Conservation (phyloP, 495 filamentous ascomycete genomes). For the Trypethelium eluteriae region DNA sequence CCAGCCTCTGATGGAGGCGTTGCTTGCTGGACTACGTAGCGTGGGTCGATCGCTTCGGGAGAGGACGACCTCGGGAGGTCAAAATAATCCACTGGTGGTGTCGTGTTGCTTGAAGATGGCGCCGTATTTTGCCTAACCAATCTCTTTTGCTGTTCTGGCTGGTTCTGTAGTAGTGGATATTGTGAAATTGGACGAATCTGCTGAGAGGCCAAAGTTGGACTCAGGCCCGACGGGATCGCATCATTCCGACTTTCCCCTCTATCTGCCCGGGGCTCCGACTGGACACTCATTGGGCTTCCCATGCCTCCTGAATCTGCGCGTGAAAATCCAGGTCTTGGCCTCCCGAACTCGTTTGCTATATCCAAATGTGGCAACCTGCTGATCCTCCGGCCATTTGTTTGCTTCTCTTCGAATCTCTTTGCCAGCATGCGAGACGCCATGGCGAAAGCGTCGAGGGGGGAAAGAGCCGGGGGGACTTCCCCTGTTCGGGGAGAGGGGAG, state of each 20-base stretch:
- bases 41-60: conserved; percentile 39
- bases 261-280: not conserved
- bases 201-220: not conserved
- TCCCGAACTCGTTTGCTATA: conserved; percentile 66
- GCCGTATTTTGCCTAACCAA: not conserved
- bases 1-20: conserved; percentile 23
- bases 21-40: conserved; percentile 1
- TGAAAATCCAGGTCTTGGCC: conserved; percentile 59
- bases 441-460: conserved; percentile 89
- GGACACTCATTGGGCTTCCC: conserved; percentile 22
- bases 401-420: conserved; percentile 74
- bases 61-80: conserved; percentile 43
- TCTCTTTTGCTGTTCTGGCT: not conserved
- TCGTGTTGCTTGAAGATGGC: not conserved
- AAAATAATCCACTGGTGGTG: conserved; percentile 35
- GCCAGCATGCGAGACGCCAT: conserved; percentile 79
- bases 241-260: not conserved
- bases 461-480: conserved; percentile 83
- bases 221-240: not conserved
- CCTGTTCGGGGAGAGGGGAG: conserved; percentile 45
- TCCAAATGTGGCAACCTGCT: conserved; percentile 78
- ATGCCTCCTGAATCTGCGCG: conserved; percentile 47
- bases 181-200: conserved; percentile 13
- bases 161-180: conserved; percentile 8
- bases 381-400: conserved; percentile 59